Conservation (phyloP, 2,329 filamentous ascomycete genomes). For the Diplodia seriata region DNA sequence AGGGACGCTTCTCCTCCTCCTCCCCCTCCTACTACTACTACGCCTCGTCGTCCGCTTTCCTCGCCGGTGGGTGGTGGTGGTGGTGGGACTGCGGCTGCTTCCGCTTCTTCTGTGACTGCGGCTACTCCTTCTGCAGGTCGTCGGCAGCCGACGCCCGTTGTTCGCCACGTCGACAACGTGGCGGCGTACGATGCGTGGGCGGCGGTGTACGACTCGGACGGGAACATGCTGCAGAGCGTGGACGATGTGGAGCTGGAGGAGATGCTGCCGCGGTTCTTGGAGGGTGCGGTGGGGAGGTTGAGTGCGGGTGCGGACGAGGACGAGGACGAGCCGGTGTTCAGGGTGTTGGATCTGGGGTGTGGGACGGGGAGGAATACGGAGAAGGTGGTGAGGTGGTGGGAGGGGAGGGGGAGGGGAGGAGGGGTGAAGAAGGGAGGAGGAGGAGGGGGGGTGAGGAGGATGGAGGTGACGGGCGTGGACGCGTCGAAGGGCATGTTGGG, state of each 20-base stretch:
- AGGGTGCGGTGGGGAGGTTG: conserved; percentile 36
- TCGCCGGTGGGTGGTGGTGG: neutral
- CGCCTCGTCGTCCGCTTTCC: too few relatives aligned
- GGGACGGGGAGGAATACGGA: conserved; percentile 70
- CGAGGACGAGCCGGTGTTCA: conserved; percentile 40
- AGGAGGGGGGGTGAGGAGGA: conserved; percentile 31
- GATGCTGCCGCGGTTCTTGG: conserved; percentile 59
- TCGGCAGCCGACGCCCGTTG: conserved; percentile 30
- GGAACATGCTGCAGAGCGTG: conserved; percentile 70
- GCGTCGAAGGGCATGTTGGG: conserved; percentile 65
- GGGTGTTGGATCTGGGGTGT: conserved; percentile 68
- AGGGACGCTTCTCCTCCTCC: neutral
- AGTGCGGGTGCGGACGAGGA: conserved; percentile 24
- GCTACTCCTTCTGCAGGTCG: neutral
- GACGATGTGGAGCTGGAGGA: conserved; percentile 63
- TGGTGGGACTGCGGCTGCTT: neutral
- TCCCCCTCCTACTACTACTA: neutral
- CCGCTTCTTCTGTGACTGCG: neutral
- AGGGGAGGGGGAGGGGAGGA: neutral
- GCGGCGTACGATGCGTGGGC: conserved; percentile 61
- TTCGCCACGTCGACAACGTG: conserved; percentile 49
- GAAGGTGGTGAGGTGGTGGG: conserved; percentile 52
- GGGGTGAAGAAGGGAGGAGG: neutral
- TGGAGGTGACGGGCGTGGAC: conserved; percentile 62
- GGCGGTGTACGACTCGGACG: conserved; percentile 68